Evolutionary conservation across 2,329 filamentous ascomycete genomes (phyloP).

Genomic region (Allantophomopsis lycopodina): DNA sequence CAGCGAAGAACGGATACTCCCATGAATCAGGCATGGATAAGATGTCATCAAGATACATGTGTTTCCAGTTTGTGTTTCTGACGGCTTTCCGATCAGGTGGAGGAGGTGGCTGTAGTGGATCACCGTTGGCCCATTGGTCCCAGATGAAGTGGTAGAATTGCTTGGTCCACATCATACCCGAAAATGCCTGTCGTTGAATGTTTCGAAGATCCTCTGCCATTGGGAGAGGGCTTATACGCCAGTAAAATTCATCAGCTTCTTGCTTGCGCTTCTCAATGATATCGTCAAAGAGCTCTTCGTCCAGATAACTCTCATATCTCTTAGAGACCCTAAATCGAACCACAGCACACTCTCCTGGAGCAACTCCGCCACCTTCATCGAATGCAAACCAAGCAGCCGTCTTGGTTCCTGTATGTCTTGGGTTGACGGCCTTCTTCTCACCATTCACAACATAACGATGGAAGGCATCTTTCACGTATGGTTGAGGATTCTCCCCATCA

Average conservation of each 20-base stretch:
- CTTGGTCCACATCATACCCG: conserved; percentile 98
- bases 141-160: conserved; percentile 95
- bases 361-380: conserved; percentile 76
- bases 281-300: conserved; percentile 87
- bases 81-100: conserved; percentile 67
- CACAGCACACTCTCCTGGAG: conserved; percentile 84
- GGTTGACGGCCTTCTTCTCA: conserved; percentile 72
- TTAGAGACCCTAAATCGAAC: conserved; percentile 82
- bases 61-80: conserved; percentile 83
- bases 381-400: conserved; percentile 86
- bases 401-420: conserved; percentile 70
- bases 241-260: conserved; percentile 97
- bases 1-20: conserved; percentile 97
- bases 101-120: conserved; percentile 77
- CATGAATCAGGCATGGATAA: conserved; percentile 96
- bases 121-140: conserved; percentile 96
- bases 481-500: conserved; percentile 60
- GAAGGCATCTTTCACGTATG: conserved; percentile 92
- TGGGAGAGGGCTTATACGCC: conserved; percentile 78
- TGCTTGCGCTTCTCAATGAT: conserved; percentile 72
- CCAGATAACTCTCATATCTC: conserved; percentile 63
- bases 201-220: conserved; percentile 91
- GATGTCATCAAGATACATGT: conserved; percentile 89
- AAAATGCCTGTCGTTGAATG: conserved; percentile 86
- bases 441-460: conserved; percentile 76